phyloP scores from a whole-genome alignment of 2,329 filamentous ascomycete genomes.

The Claviceps humidiphila region DNA sequence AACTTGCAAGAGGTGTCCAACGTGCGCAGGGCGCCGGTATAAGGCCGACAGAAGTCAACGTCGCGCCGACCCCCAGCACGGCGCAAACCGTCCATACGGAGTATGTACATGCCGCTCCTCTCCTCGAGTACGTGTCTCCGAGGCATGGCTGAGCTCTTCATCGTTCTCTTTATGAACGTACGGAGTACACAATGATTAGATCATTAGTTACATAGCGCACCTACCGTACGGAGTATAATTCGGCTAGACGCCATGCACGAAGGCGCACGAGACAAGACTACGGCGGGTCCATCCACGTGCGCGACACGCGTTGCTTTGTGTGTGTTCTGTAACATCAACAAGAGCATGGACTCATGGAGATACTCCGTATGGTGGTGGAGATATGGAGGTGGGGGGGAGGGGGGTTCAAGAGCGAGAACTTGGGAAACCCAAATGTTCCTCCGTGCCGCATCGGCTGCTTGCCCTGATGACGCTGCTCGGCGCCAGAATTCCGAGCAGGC shows the following conservation, averaged over 20 bases:
- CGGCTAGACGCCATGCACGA: not conserved
- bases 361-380: too few species aligned
- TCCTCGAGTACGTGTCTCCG: not conserved
- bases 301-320: not conserved
- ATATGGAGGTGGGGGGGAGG: too few species aligned
- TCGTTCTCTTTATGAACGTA: not conserved
- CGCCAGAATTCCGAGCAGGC: not conserved
- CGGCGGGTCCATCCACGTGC: not conserved
- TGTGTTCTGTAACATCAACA: not conserved
- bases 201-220: not conserved
- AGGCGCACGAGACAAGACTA: not conserved
- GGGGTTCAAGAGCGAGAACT: too few species aligned
- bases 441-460: not conserved
- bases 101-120: not conserved
- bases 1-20: not conserved
- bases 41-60: conserved; percentile 1
- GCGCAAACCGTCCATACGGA: not conserved
- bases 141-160: not conserved
- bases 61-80: not conserved
- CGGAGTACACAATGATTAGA: not conserved
- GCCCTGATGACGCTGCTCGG: not conserved
- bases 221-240: not conserved
- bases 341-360: too few species aligned
- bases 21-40: not conserved
- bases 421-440: not conserved